Base-by-base conservation (phyloP, 2,329 filamentous ascomycete genomes). In the Pseudopyrenochaeta lycopersici region DNA sequence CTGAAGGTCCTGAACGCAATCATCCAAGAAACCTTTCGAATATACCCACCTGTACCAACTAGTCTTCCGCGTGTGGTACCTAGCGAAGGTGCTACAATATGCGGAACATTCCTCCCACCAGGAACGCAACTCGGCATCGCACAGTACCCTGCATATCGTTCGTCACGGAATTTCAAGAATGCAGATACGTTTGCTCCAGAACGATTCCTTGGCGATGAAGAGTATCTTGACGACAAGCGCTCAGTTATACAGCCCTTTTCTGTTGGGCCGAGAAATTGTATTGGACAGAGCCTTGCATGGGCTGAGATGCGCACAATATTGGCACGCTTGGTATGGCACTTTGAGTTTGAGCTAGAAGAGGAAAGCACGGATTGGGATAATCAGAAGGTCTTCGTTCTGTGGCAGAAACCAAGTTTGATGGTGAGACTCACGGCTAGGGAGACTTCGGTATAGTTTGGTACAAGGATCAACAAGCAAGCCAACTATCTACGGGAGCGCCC, bases 261-360 rank as follows among this genome's bases (percentile, higher is more conserved):
- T 5, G 49, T 63, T 1, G 63, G 63, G n/a, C 52, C 56, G 4
- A 43, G 63, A 17, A 63, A 64, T 15, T 64, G 63, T 39, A 58
- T 64, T 21, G 58, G 60, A 7, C 54, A 64, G 49, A 69, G 50
- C 39, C 49, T 72, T 4, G 65, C 66, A 3, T 65, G 52, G 57
- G 56, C 73, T 1, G 75, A 77, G 57, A 72, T 74, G 44, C 69
- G 71, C 2, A 60, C 71, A 0, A 72, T 76, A 3, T 54, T 76
- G 1, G 61, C 66, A 3, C 68, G 69, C n/a, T 23, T 75, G 3
- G 32, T 77, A 15, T 76, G 64, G 63, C 49, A 72, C 45, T 77
- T 74, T 41, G 75, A 77, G 20, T 35, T 77, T 3, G 57, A 70
- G 32, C 56, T 76, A 1, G 47, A 51, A 7, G 44, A 58, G 10